Conservation (phyloP, 2,329 filamentous ascomycete genomes). For the Phaeosphaeria sp. region DNA sequence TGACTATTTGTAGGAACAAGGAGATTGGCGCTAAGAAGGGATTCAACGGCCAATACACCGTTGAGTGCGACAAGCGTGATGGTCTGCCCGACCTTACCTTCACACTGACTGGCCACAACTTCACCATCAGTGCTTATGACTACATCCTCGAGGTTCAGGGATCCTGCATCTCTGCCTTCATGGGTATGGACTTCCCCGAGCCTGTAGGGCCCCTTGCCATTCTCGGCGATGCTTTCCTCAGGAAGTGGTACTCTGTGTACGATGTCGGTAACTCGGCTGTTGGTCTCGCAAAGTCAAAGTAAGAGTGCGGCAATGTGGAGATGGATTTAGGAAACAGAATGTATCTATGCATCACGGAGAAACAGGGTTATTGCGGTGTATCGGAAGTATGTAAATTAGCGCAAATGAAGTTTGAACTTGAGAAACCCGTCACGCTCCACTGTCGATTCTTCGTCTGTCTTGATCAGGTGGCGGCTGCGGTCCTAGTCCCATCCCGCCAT, state of each 20-base stretch:
- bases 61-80: constrained; percentile 86
- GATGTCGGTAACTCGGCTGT: constrained; percentile 89
- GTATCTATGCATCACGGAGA: constrained; percentile 18
- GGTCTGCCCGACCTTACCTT: constrained; percentile 90
- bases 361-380: constrained; percentile 11
- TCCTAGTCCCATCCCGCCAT: background rate
- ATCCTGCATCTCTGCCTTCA: constrained; percentile 96
- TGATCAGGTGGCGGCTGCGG: background rate
- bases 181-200: constrained; percentile 86
- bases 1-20: constrained; percentile 67
- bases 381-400: constrained; percentile 20
- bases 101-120: constrained; percentile 88
- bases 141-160: constrained; percentile 96
- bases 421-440: background rate
- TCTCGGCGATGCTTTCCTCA: constrained; percentile 82
- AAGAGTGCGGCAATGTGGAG: constrained; percentile 29
- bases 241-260: constrained; percentile 95
- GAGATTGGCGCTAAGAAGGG: constrained; percentile 98
- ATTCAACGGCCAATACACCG: constrained; percentile 93
- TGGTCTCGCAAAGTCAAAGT: constrained; percentile 85
- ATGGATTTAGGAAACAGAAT: constrained; percentile 31
- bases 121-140: constrained; percentile 85
- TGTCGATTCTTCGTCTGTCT: background rate
- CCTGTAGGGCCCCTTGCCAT: constrained; percentile 92
- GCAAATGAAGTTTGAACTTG: constrained; percentile 14